A percentile compares a stretch with the other conserved stretches of the same genome.
Conservation (phyloP, 805 yeast species). For the Nakazawaea sp. region DNA sequence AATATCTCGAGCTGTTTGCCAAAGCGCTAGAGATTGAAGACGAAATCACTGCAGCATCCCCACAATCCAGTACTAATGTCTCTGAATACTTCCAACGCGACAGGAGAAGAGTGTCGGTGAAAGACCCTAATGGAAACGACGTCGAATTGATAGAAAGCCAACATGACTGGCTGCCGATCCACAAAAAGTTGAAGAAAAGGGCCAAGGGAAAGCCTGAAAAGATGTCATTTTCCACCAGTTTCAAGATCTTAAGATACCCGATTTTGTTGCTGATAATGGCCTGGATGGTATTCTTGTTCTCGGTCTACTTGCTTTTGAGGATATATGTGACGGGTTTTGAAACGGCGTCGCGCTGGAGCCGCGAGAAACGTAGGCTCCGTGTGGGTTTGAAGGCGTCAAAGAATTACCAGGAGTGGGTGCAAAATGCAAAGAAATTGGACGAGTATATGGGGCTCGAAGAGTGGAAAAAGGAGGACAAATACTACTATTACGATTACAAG, state of each 20-base stretch:
- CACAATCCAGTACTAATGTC: conserved; percentile 2
- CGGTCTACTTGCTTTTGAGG: conserved; percentile 46
- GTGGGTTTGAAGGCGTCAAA: conserved; percentile 39
- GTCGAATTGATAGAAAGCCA: conserved; percentile 32
- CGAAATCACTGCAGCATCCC: conserved; percentile 8
- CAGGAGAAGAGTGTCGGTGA: conserved; percentile 4
- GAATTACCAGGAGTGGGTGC: conserved; percentile 56
- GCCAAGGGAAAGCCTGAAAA: not conserved
- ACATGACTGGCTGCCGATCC: conserved; percentile 41
- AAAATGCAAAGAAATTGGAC: conserved; percentile 53
- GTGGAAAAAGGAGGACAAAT: conserved; percentile 58
- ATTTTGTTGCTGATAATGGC: conserved; percentile 39
- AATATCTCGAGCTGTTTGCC: conserved; percentile 8
- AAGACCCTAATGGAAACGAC: conserved; percentile 11
- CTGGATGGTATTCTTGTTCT: conserved; percentile 48
- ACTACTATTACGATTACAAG: conserved; percentile 62
- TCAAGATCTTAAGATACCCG: conserved; percentile 59
- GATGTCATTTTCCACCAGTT: conserved; percentile 19
- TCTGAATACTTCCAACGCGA: not conserved
- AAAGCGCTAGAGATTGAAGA: conserved; percentile 13
- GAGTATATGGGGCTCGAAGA: conserved; percentile 47
- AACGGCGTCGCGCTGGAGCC: conserved; percentile 52
- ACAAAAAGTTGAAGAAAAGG: conserved; percentile 15
- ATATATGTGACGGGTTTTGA: conserved; percentile 60
- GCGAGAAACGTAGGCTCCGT: conserved; percentile 43